Evolutionary conservation across 2,329 filamentous ascomycete genomes (phyloP), one percentile per base, ranked within the genome.

Genomic region (Epichloe glyceriae): DNA sequence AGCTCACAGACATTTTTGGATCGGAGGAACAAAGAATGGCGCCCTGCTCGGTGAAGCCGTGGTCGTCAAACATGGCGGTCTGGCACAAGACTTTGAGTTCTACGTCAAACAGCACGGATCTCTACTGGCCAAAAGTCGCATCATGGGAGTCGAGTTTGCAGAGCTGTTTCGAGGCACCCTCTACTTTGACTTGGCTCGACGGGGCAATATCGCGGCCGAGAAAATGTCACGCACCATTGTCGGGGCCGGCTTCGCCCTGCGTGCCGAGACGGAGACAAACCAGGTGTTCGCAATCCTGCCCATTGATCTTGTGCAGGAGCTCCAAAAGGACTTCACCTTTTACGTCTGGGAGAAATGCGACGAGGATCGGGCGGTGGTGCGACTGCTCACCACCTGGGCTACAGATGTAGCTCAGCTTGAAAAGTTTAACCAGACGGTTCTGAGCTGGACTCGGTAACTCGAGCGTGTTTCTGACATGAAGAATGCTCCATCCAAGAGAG

Each of bases 1-100:
- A 73, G 4, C 56, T 74, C 40, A 73, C 70, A 0, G 73, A 76
- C 50, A 72, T 76, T 19, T 76, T 61, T 76, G 73, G 73, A 75
- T 76, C 38, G 73, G 73, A 3, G 73, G 73, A 0, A 76, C 73
- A 4, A 76, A 76, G 54, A 73, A 73, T 54, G 73, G 73, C 1
- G 72, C 73, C 0, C 56, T 76, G 3, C 63, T 76, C 3, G 73
- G 73, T 1, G 73, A 76, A 52, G 73, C 73, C 2, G 69, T 76
- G 6, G 67, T 76, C 0, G 70, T 76, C 26, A 73, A 73, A 47
- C 62, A 71, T 30, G 42, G 58, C 0, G 46, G 50, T 1, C 59
- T 76, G 0, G 69, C 72, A 0, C 62, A 68, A 5, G 73, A 73
- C 35, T 76, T 73, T 52, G 69, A 70, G 46, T 75, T 75, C 53